phyloP scores from a whole-genome alignment of 768 basidiomycete species.

The Pleurotus tuoliensis region DNA sequence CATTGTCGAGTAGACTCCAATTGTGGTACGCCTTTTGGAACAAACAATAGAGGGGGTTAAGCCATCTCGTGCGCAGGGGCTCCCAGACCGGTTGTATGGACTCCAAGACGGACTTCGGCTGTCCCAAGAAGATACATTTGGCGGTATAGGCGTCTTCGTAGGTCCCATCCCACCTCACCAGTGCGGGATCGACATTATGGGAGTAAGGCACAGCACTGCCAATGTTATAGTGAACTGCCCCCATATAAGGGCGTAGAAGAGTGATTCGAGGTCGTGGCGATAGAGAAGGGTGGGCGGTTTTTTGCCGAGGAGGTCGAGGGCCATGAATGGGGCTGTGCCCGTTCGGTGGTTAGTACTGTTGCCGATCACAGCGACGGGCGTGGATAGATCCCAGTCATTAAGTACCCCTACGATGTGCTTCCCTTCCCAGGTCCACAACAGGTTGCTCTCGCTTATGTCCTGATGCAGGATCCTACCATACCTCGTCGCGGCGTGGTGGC shows the following conservation, averaged over 20 bases:
- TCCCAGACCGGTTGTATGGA: too few species aligned
- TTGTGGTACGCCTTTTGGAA: too few species aligned
- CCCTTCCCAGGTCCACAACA: conserved; percentile 16
- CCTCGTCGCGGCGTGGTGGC: conserved; percentile 19
- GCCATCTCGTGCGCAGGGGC: too few species aligned
- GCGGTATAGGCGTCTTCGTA: too few species aligned
- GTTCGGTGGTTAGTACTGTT: conserved; percentile 14
- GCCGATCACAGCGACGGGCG: conserved; percentile 4
- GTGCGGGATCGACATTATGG: too few species aligned
- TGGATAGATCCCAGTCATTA: conserved; percentile 25
- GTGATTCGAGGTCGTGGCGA: conserved; percentile 24
- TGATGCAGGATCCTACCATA: conserved; percentile 22
- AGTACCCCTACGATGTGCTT: conserved; percentile 17
- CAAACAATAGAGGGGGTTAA: too few species aligned
- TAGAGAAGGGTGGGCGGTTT: conserved; percentile 16
- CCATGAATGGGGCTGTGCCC: conserved; percentile 26
- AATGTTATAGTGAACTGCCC: conserved; percentile 17
- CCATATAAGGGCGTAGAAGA: conserved; percentile 22
- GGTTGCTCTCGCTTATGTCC: conserved; percentile 26
- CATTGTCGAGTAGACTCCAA: too few species aligned
- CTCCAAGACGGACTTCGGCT: too few species aligned
- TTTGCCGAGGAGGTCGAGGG: conserved; percentile 17
- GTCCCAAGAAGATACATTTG: too few species aligned
- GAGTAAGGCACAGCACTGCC: background rate
- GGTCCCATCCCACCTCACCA: too few species aligned